These are phyloP conservation scores for Galerina sulciceps DNA, from an alignment of 768 basidiomycete genomes.

Conservation along the genomic window DNA sequence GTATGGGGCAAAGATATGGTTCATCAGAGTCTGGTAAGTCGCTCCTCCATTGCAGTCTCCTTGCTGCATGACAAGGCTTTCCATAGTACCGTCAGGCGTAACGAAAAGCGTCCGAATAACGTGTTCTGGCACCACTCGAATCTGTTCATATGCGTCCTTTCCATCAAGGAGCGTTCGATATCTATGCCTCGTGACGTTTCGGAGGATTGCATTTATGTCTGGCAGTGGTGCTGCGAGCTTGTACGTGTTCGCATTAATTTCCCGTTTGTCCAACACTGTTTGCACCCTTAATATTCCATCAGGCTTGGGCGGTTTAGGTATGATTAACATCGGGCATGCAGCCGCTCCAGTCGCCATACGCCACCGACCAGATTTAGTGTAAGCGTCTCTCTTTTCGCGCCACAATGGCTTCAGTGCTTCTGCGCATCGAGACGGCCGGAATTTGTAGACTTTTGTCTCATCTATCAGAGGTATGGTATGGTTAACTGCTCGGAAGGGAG, in stretches of 20 bases:
- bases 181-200: constrained; percentile 20
- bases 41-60: constrained; percentile 38
- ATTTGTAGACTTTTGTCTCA: constrained; percentile 28
- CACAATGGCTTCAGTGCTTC: constrained; percentile 32
- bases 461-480: constrained; percentile 44
- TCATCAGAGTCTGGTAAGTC: constrained; percentile 49
- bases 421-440: constrained; percentile 36
- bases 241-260: constrained; percentile 38
- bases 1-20: constrained; percentile 36
- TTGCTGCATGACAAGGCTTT: constrained; percentile 36
- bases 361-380: constrained; percentile 29
- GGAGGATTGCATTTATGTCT: constrained; percentile 27
- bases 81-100: constrained; percentile 49
- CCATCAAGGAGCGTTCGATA: constrained; percentile 35
- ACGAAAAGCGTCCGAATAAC: constrained; percentile 31
- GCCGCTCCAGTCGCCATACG: constrained; percentile 33
- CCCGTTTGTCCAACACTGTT: constrained; percentile 34
- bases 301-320: constrained; percentile 23
- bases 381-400: constrained; percentile 28
- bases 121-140: constrained; percentile 29
- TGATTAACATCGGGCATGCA: constrained; percentile 35
- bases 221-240: constrained; percentile 33
- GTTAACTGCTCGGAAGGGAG: constrained; percentile 42
- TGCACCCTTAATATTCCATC: constrained; percentile 16
- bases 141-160: constrained; percentile 43